These are phyloP conservation scores for Rhododendron ovatum DNA, from an alignment of 148 eudicot species.

Conservation along the genomic window DNA sequence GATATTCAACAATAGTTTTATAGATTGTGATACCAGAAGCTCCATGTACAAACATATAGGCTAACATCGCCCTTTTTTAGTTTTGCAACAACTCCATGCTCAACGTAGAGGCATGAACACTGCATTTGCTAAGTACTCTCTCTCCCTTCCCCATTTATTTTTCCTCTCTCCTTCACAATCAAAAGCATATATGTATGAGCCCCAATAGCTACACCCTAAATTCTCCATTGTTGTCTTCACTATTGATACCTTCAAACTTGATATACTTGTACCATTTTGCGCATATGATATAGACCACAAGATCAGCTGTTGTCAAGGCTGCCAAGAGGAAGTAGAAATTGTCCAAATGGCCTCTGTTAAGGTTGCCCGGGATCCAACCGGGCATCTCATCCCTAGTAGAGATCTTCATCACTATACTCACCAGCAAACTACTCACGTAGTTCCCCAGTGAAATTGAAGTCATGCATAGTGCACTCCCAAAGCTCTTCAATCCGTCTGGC, in stretches of 20 bases:
- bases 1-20: not conserved
- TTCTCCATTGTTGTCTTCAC: not conserved
- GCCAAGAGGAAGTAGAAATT: slow-evolving; percentile 58
- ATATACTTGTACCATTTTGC: slow-evolving; percentile 54
- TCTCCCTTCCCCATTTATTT: not conserved
- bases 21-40: not conserved
- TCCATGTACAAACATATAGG: not conserved
- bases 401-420: slow-evolving; percentile 51
- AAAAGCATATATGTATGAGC: not conserved
- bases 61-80: not conserved
- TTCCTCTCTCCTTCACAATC: not conserved
- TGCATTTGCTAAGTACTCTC: not conserved
- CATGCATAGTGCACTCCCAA: slow-evolving; percentile 74
- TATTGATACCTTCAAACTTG: slow-evolving; percentile 25
- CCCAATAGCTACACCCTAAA: not conserved
- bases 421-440: slow-evolving; percentile 57
- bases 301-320: slow-evolving; percentile 39
- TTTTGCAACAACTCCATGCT: not conserved
- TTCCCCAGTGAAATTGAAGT: slow-evolving; percentile 66
- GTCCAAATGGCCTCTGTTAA: slow-evolving; percentile 60
- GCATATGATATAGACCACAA: slow-evolving; percentile 37
- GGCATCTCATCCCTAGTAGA: slow-evolving; percentile 38
- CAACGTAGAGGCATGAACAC: not conserved
- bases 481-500: slow-evolving; percentile 64
- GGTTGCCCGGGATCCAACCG: slow-evolving; percentile 71